These are phyloP conservation scores for Lactarius evosmus DNA, from an alignment of 768 basidiomycete species.

Conservation along the genomic window DNA sequence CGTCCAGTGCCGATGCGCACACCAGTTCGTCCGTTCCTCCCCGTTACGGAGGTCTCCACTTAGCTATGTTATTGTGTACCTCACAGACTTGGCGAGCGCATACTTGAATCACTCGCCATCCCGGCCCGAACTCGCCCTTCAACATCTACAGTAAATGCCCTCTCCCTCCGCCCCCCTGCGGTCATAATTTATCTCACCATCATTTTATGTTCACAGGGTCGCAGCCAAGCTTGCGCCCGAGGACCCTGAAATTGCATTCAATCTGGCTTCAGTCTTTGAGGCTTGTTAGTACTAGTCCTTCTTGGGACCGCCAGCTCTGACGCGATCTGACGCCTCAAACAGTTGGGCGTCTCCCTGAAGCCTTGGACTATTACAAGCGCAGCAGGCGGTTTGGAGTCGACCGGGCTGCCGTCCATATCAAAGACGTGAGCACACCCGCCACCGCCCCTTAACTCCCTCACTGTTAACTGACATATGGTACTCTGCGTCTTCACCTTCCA, in stretches of 20 bases:
- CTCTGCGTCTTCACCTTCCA: conserved; percentile 34
- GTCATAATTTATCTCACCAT: conserved; percentile 31
- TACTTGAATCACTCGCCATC: conserved; percentile 79
- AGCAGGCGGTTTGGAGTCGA: conserved; percentile 77
- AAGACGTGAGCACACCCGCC: conserved; percentile 54
- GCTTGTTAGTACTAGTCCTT: conserved; percentile 52
- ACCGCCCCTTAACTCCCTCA: conserved; percentile 13
- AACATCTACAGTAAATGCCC: conserved; percentile 68
- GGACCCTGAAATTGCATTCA: conserved; percentile 90
- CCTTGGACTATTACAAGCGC: conserved; percentile 76
- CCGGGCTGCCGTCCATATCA: conserved; percentile 76
- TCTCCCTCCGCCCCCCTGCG: conserved; percentile 31
- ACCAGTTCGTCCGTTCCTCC: conserved; percentile 55
- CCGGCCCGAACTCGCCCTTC: conserved; percentile 81
- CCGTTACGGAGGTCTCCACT: conserved; percentile 25
- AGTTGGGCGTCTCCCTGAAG: conserved; percentile 80
- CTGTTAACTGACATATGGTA: conserved; percentile 24
- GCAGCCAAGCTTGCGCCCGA: conserved; percentile 81
- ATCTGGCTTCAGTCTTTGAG: conserved; percentile 87
- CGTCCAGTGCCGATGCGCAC: conserved; percentile 81
- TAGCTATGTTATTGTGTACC: conserved; percentile 25
- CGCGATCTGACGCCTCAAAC: conserved; percentile 19
- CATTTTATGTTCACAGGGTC: conserved; percentile 49
- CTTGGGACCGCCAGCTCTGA: conserved; percentile 8
- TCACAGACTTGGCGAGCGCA: conserved; percentile 78